Conservation (phyloP, 495 filamentous ascomycete genomes). For the Cercophora newfieldiana region DNA sequence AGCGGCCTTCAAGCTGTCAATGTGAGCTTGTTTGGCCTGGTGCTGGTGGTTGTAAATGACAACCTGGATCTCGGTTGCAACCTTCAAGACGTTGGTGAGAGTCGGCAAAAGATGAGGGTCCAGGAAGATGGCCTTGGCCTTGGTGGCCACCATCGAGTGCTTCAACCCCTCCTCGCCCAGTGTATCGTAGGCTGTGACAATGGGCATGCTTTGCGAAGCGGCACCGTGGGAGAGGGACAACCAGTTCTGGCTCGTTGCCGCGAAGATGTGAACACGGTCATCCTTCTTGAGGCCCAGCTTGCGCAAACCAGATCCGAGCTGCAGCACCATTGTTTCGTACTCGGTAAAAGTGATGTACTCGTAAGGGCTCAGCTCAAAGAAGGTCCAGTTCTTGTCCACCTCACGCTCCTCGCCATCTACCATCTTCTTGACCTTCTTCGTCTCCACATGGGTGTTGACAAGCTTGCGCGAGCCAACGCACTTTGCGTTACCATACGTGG, state of each 20-base stretch:
- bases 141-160: constrained; percentile 87
- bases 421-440: constrained; percentile 96
- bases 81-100: constrained; percentile 76
- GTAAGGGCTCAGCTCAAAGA: constrained; percentile 90
- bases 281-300: constrained; percentile 74
- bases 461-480: constrained; percentile 78
- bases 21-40: constrained; percentile 72
- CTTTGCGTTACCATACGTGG: constrained; percentile 85
- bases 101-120: constrained; percentile 82
- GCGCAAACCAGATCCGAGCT: constrained; percentile 74
- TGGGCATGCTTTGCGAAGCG: constrained; percentile 60
- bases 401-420: constrained; percentile 86
- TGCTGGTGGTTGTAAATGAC: constrained; percentile 87
- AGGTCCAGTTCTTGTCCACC: constrained; percentile 95
- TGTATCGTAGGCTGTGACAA: constrained; percentile 77
- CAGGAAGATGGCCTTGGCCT: constrained; percentile 84
- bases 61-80: constrained; percentile 72
- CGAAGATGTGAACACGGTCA: constrained; percentile 84
- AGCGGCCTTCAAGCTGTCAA: constrained; percentile 74
- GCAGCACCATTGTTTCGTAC: constrained; percentile 73
- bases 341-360: constrained; percentile 84
- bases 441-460: constrained; percentile 83
- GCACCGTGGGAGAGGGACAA: constrained; percentile 61
- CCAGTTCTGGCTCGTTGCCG: constrained; percentile 84
- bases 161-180: constrained; percentile 89